Base-by-base conservation (phyloP, 1,284 basidiomycete genomes). In the Pascua sp. region DNA sequence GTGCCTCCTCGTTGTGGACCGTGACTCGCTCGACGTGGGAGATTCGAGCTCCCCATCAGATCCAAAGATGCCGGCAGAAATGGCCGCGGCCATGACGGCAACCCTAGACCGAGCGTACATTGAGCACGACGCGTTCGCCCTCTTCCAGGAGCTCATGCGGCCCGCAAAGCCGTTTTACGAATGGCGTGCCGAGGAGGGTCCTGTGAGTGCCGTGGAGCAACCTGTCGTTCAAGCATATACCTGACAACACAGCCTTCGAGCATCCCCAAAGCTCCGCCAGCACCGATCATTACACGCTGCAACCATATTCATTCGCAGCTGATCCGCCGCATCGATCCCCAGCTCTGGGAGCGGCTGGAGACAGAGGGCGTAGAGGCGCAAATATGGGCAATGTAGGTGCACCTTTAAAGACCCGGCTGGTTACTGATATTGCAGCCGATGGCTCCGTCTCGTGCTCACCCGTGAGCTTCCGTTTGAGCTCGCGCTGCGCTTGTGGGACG, bases 381-480 rank as follows among this genome's bases (percentile, higher is more conserved):
- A 73, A 88, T 96, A 47, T 97, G 91, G 78, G 91, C 90, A 56
- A 92, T 96, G 88, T 92, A 75, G 74, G 88, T 72, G 24, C 7
- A 8, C 12, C 13, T 0, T 4, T n/a, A n/a, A n/a, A n/a, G n/a
- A 17, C 12, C 8, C 13, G 16, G 41, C 11, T 39, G 13, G 3
- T 13, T 37, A 37, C 59, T 61, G 44, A 57, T 16, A 7, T 15
- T 51, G 16, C 66, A 92, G 90, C 63, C 91, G 93, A 36, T 96
- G 92, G 91, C 78, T 96, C 10, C 83, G 94, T 24, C 79, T 96
- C 12, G 78, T 96, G 8, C 95, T 95, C 74, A 93, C 91, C 1
- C 83, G 93, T 45, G 93, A 97, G 75, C 88, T 96, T 18, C 71
- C 76, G n/a, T 75, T 79, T 41, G 70, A 80, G 9, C 85, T 90